These are phyloP conservation scores for Sicyos baderoa DNA, from an alignment of 306 rosid genomes.

Conservation along the genomic window DNA sequence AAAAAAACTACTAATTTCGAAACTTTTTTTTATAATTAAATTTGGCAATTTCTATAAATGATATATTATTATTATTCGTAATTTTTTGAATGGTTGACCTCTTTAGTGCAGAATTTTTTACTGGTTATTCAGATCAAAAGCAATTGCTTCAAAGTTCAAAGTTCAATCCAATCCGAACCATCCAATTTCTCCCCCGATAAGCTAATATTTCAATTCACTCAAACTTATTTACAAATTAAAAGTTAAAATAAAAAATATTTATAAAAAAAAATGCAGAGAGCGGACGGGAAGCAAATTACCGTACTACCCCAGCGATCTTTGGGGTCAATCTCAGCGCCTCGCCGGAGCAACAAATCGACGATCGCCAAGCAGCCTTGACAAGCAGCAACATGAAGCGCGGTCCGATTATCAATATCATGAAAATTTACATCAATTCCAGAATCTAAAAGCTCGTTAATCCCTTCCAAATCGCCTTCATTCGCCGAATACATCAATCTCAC, in stretches of 20 bases:
- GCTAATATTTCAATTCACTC: background rate
- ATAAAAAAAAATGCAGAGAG: background rate
- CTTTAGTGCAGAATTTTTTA: background rate
- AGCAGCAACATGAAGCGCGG: constrained; percentile 81
- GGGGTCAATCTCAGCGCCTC: constrained; percentile 55
- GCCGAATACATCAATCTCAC: constrained; percentile 80
- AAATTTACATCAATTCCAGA: constrained; percentile 63
- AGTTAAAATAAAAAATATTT: background rate
- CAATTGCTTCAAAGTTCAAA: no score
- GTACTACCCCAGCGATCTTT: constrained; percentile 90
- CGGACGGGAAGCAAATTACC: constrained; percentile 26
- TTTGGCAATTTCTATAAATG: no score
- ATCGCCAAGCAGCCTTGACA: constrained; percentile 63
- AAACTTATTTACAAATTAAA: background rate
- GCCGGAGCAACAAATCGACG: constrained; percentile 52
- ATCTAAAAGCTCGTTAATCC: constrained; percentile 55
- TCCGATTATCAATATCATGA: constrained; percentile 71
- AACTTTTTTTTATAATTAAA: no score
- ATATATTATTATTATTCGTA: no score
- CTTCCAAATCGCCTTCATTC: constrained; percentile 72
- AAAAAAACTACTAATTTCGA: no score
- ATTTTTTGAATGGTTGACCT: no score
- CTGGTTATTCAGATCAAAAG: background rate
- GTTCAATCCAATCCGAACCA: no score
- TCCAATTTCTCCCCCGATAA: no score